phyloP scores from a whole-genome alignment of 352 stramenopile genomes.

The Globisporangium sylvaticum region DNA sequence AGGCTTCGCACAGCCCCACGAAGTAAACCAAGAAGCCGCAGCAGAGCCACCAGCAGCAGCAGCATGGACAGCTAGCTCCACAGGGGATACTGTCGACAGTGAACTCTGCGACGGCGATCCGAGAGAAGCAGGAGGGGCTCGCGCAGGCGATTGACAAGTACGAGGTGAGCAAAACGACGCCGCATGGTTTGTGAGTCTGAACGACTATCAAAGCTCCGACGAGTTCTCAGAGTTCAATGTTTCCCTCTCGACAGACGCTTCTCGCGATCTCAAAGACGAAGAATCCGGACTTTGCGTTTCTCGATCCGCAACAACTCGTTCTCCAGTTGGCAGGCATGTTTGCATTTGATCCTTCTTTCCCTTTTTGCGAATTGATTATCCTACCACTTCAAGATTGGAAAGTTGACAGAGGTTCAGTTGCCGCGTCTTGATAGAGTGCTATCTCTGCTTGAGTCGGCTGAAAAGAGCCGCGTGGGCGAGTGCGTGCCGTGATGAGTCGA shows the following conservation, averaged over 20 bases:
- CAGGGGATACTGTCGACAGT: background rate
- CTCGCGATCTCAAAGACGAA: slow-evolving; percentile 26
- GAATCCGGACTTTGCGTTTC: slow-evolving; percentile 45
- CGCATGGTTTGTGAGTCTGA: background rate
- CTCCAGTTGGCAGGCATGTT: slow-evolving; percentile 37
- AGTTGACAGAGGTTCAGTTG: background rate
- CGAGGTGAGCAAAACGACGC: slow-evolving; percentile 20
- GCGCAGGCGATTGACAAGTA: slow-evolving; percentile 36
- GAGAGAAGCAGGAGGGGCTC: slow-evolving; percentile 17
- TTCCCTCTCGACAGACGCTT: slow-evolving; percentile 21
- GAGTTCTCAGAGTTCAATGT: background rate
- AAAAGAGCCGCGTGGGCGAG: slow-evolving; percentile 27
- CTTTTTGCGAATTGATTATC: background rate
- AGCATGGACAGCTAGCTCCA: background rate
- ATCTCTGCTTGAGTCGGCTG: slow-evolving; percentile 26
- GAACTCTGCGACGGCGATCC: background rate
- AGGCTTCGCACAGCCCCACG: background rate
- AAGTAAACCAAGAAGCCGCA: slow-evolving; percentile 2
- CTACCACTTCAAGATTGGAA: background rate
- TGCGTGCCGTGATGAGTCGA: slow-evolving; percentile 3
- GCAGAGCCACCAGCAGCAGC: background rate
- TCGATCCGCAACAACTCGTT: slow-evolving; percentile 31
- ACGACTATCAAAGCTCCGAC: background rate
- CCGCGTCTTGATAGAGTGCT: slow-evolving; percentile 18
- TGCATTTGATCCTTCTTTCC: background rate